Percentiles rank a stretch among this genome's conserved stretches.
phyloP scores from a whole-genome alignment of 2,329 filamentous ascomycete species.

The Trichoderma lentiforme region DNA sequence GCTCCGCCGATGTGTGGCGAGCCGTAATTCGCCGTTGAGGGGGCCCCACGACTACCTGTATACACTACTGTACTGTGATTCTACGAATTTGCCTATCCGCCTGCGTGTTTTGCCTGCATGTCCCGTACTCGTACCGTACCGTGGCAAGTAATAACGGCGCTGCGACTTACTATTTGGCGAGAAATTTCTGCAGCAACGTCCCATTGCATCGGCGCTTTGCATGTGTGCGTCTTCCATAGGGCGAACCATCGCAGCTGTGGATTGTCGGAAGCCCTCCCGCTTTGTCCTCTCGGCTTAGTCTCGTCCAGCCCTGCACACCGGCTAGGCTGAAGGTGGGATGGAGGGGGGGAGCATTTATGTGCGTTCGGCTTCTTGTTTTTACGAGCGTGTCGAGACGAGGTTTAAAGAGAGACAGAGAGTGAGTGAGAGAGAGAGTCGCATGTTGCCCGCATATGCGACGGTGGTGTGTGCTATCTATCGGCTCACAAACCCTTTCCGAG shows the following conservation, averaged over 20 bases:
- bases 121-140: neutral
- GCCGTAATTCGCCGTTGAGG: slow-evolving; percentile 15
- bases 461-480: neutral
- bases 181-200: slow-evolving; percentile 14
- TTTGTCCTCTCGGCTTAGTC: neutral
- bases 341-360: neutral
- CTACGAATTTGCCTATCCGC: neutral
- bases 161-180: neutral
- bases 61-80: neutral
- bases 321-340: neutral
- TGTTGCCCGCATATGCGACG: slow-evolving; percentile 9
- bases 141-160: neutral
- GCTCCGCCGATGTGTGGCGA: slow-evolving; percentile 15
- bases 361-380: neutral
- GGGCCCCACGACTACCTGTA: neutral
- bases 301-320: slow-evolving; percentile 1
- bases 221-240: slow-evolving; percentile 14
- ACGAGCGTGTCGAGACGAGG: neutral
- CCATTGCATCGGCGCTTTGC: slow-evolving; percentile 11
- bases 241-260: slow-evolving; percentile 11
- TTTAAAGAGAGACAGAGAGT: neutral
- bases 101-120: neutral
- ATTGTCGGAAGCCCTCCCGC: slow-evolving; percentile 17
- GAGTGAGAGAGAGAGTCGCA: neutral
- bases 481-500: neutral